phyloP scores from a whole-genome alignment of 2,329 filamentous ascomycete genomes.

The Alternaria triticimaculans region DNA sequence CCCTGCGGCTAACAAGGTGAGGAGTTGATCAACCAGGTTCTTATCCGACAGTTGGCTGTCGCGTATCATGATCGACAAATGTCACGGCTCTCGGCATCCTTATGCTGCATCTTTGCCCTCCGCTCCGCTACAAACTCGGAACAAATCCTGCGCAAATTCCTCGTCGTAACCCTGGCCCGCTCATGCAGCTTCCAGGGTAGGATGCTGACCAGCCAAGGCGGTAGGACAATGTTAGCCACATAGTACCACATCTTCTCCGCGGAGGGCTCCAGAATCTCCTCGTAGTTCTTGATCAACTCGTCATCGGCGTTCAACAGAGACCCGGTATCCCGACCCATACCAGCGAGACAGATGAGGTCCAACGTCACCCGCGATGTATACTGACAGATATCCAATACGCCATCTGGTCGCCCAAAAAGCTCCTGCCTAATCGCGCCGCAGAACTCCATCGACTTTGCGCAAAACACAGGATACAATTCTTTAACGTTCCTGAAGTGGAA shows the following conservation, averaged over 20 bases:
- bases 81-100: constrained; percentile 44
- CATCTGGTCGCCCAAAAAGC: constrained; percentile 51
- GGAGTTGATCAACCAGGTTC: constrained; percentile 61
- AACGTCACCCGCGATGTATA: constrained; percentile 54
- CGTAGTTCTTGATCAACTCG: constrained; percentile 51
- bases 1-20: constrained; percentile 64
- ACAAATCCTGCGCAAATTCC: constrained; percentile 52
- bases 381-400: constrained; percentile 52
- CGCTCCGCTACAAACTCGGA: constrained; percentile 58
- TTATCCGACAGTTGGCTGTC: constrained; percentile 61
- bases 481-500: constrained; percentile 89
- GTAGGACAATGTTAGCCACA: constrained; percentile 48
- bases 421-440: constrained; percentile 66
- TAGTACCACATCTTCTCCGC: constrained; percentile 57
- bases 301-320: constrained; percentile 51
- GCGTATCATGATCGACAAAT: constrained; percentile 59
- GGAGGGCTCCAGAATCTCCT: constrained; percentile 55
- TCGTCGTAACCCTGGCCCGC: constrained; percentile 47
- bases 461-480: constrained; percentile 83
- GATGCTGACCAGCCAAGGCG: constrained; percentile 46
- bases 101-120: constrained; percentile 47
- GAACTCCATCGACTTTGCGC: constrained; percentile 75
- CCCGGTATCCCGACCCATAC: constrained; percentile 53
- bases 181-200: constrained; percentile 58
- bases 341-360: constrained; percentile 56